phyloP scores from a whole-genome alignment of 129 eudicot genomes.

The Artemisia argyi region DNA sequence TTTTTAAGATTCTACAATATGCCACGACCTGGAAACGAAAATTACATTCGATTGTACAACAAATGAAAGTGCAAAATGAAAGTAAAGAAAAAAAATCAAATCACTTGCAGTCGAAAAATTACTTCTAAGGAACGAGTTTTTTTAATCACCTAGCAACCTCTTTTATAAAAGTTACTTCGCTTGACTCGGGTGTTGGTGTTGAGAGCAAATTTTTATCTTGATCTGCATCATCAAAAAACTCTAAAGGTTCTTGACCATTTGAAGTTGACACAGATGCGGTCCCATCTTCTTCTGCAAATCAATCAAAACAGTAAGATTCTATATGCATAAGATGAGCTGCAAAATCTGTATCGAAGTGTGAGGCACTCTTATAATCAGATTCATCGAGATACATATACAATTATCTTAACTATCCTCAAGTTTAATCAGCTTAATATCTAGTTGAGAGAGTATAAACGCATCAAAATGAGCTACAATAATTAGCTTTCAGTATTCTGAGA shows the following conservation, averaged over 20 bases:
- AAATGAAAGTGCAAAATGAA: conserved; percentile 21
- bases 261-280: conserved; percentile 41
- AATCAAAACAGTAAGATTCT: background rate
- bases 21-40: background rate
- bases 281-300: conserved; percentile 53
- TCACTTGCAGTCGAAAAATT: conserved; percentile 16
- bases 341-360: background rate
- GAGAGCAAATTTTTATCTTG: conserved; percentile 46
- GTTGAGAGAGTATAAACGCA: too few species aligned
- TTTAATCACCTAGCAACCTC: conserved; percentile 38
- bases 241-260: conserved; percentile 41
- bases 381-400: too few species aligned
- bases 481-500: too few species aligned
- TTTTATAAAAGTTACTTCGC: conserved; percentile 63
- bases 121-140: background rate
- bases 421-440: too few species aligned
- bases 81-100: background rate
- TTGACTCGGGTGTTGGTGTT: conserved; percentile 30
- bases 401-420: too few species aligned
- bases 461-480: background rate
- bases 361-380: too few species aligned
- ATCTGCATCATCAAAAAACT: conserved; percentile 43
- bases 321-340: background rate
- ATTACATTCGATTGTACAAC: conserved; percentile 36
- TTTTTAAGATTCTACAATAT: conserved; percentile 19